A percentile compares a stretch with the other conserved stretches of the same genome.
Evolutionary conservation across 148 eudicot species (phyloP).

Genomic region (Cornus suecica): DNA sequence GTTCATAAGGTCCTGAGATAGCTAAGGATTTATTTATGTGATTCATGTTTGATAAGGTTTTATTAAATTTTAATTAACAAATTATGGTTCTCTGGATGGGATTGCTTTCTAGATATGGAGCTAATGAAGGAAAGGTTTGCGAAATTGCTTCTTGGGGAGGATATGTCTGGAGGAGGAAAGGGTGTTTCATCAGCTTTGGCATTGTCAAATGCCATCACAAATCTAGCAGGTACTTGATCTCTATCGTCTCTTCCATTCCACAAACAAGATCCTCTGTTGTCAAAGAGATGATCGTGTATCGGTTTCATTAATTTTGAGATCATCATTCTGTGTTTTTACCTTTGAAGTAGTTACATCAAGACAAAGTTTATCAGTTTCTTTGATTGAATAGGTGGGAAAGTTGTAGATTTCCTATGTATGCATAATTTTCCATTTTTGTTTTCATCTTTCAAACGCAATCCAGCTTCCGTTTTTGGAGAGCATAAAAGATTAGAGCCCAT

Average conservation of each 20-base stretch:
- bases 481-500: conserved; percentile 60
- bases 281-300: not conserved
- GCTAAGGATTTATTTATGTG: not conserved
- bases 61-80: not conserved
- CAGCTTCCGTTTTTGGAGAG: conserved; percentile 85
- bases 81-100: not conserved
- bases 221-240: conserved; percentile 57
- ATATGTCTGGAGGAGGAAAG: conserved; percentile 70
- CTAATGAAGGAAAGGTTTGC: conserved; percentile 57
- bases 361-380: not conserved
- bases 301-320: too few relatives aligned
- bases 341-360: not conserved
- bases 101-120: conserved; percentile 29
- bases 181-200: conserved; percentile 68
- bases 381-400: not conserved
- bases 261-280: not conserved
- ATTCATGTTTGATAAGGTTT: not conserved
- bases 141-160: conserved; percentile 57
- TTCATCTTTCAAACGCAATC: conserved; percentile 11
- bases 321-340: too few relatives aligned
- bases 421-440: not conserved
- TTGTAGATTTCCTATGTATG: not conserved
- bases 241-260: not conserved
- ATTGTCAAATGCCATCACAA: conserved; percentile 73
- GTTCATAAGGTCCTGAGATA: not conserved